A percentile compares a stretch with the other conserved stretches of the same genome.
Evolutionary conservation across 1,284 basidiomycete species (phyloP).

Genomic region (Ganoderma boninense): DNA sequence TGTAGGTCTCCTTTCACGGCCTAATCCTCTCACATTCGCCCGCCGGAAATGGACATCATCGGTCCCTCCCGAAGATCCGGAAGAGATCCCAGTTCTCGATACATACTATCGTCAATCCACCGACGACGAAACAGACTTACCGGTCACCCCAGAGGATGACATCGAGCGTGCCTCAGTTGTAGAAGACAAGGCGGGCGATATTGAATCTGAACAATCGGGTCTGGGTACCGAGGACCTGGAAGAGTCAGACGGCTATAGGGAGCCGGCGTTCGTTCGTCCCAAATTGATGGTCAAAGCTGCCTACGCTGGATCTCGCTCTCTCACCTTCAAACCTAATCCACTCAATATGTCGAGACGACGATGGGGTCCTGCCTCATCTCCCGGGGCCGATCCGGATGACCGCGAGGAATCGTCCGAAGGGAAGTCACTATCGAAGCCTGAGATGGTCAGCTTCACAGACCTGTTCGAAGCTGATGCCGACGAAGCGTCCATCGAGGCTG

Average conservation of each 20-base stretch:
- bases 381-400: conserved; percentile 34
- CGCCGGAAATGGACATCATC: conserved; percentile 45
- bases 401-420: conserved; percentile 18
- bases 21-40: conserved; percentile 46
- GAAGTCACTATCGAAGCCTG: conserved; percentile 20
- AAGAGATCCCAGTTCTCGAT: conserved; percentile 17
- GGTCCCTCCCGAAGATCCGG: conserved; percentile 31
- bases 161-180: conserved; percentile 15
- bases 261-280: conserved; percentile 41
- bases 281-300: conserved; percentile 28
- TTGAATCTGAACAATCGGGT: conserved; percentile 5
- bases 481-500: conserved; percentile 13
- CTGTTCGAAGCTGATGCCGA: conserved; percentile 31
- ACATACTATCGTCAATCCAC: conserved; percentile 26
- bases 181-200: conserved; percentile 11
- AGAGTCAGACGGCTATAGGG: conserved; percentile 33
- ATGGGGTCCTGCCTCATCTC: conserved; percentile 49
- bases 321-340: conserved; percentile 58
- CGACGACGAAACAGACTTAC: conserved; percentile 35
- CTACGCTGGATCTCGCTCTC: conserved; percentile 32
- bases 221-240: conserved; percentile 28
- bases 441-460: conserved; percentile 41
- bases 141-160: conserved; percentile 36
- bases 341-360: conserved; percentile 61
- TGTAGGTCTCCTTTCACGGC: conserved; percentile 36